phyloP scores from a whole-genome alignment of 495 filamentous ascomycete genomes.

The Tuber brumale region DNA sequence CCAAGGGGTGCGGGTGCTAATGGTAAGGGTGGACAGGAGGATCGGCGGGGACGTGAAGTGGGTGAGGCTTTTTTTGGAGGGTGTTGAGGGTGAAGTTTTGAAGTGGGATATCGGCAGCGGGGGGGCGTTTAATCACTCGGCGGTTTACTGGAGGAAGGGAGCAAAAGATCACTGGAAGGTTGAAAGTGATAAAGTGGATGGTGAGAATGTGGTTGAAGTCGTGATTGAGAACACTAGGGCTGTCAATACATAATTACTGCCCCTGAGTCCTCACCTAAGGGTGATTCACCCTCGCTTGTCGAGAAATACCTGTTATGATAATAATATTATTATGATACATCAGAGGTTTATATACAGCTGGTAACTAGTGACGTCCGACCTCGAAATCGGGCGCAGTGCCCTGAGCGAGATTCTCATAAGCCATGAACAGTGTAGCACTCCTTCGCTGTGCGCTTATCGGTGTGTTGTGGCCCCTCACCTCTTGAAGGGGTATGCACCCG shows the following conservation, averaged over 20 bases:
- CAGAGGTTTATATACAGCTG: neutral
- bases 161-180: neutral
- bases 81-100: constrained; percentile 5
- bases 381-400: neutral
- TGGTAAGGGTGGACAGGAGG: constrained; percentile 12
- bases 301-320: neutral
- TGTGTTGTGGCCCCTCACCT: neutral
- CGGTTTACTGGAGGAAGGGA: constrained; percentile 26
- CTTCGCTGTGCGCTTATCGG: neutral
- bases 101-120: constrained; percentile 20
- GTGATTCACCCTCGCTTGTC: neutral
- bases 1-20: neutral
- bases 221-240: neutral
- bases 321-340: neutral
- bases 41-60: constrained; percentile 7
- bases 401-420: neutral
- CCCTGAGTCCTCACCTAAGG: neutral
- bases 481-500: neutral
- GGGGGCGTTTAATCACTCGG: constrained; percentile 37
- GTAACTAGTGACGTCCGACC: neutral
- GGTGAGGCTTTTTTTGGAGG: constrained; percentile 11
- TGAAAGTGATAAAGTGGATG: constrained; percentile 1
- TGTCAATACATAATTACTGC: neutral
- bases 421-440: neutral
- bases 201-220: neutral